phyloP scores from a whole-genome alignment of 192 early-diverging fungal genomes.

The Globomyces pollinis-pini region DNA sequence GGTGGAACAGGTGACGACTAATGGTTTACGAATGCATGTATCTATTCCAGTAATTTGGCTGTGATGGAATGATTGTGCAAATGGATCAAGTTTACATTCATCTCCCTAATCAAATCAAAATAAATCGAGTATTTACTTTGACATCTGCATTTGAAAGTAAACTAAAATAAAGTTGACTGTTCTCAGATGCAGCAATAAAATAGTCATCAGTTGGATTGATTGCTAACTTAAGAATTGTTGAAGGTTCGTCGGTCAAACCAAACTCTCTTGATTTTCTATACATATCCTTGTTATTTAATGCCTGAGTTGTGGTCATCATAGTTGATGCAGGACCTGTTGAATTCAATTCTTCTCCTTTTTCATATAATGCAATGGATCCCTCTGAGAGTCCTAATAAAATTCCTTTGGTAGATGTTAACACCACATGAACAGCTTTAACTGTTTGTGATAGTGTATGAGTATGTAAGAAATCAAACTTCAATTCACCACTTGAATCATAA shows the following conservation, averaged over 20 bases:
- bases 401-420: constrained; percentile 34
- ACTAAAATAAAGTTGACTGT: constrained; percentile 29
- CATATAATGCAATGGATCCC: constrained; percentile 35
- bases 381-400: constrained; percentile 32
- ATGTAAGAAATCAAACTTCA: constrained; percentile 32
- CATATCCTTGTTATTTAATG: constrained; percentile 20
- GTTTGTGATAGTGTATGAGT: constrained; percentile 9
- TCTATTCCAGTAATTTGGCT: constrained; percentile 45
- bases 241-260: constrained; percentile 23
- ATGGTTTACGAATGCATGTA: constrained; percentile 48
- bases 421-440: constrained; percentile 11
- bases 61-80: constrained; percentile 52
- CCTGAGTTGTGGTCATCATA: constrained; percentile 5
- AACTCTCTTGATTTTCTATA: constrained; percentile 39
- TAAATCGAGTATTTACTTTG: constrained; percentile 3
- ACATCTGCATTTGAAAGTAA: constrained; percentile 4
- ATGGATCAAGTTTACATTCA: constrained; percentile 43
- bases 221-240: constrained; percentile 36
- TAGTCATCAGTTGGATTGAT: constrained; percentile 44
- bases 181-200: constrained; percentile 34
- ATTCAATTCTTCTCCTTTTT: constrained; percentile 25
- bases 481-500: constrained; percentile 48
- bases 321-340: background rate
- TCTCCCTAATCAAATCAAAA: constrained; percentile 34
- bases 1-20: constrained; percentile 46